Evolutionary conservation across 2,329 filamentous ascomycete species (phyloP), one percentile per base, ranked within the genome.

Genomic region (Aspergillus flavus): DNA sequence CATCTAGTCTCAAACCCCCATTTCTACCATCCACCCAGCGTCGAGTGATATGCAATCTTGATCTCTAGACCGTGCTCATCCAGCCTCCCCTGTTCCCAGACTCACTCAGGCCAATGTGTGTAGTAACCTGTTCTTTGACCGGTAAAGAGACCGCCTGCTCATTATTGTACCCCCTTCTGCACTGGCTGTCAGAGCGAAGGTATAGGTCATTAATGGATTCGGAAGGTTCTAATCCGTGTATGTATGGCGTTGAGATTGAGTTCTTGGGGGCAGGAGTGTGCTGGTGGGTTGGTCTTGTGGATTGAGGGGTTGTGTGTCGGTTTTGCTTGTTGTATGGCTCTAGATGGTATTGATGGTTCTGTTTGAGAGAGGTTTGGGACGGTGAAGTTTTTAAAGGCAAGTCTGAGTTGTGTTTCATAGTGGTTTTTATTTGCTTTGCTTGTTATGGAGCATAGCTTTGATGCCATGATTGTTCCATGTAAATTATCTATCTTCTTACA

Each of bases 331-430:
- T 61, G 46, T 45, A 53, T 53, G 46, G 56, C 55, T 62, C 26
- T 58, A 48, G 56, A 58, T 62, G 48, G 28, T 61, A 48, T 45
- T 10, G n/a, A 43, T n/a, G 56, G 28, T 16, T 36, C n/a, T 23
- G 19, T 53, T 23, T 52, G n/a, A 21, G 48, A 36, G 26, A 58
- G 62, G 41, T 26, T 32, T 55, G 58, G 58, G 71, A 75, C 64
- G 6, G 70, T 71, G 70, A 72, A 61, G 68, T 58, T 39, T 30
- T 41, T 66, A 69, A 73, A 73, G 72, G 71, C 72, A 73, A 73
- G 71, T 73, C 72, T 73, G 72, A 73, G 70, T 69, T 72, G 71
- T 50, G 32, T 21, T n/a, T n/a, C 6, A n/a, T 10, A 7, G 39
- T 6, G 14, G 26, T 53, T 53, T 28, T 7, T 32, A 11, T 34